Conservation (phyloP, 208 protist genomes). For the Leishmania guyanensis region DNA sequence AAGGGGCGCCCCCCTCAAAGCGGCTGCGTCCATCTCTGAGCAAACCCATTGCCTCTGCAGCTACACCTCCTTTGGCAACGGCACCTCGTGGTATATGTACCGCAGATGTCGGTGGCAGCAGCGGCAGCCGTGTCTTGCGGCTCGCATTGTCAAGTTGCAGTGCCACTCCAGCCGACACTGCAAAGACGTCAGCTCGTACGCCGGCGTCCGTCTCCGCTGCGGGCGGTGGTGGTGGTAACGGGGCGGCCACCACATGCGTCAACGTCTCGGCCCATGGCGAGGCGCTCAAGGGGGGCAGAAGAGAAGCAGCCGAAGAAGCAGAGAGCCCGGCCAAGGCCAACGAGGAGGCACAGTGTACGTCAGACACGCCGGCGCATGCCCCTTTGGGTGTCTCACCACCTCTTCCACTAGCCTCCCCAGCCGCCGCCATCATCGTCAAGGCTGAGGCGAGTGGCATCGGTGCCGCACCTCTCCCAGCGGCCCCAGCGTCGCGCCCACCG, state of each 20-base stretch:
- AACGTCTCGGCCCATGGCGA: background rate
- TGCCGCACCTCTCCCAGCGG: background rate
- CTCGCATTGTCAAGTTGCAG: background rate
- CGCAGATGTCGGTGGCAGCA: background rate
- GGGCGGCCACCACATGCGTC: background rate
- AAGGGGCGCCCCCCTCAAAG: constrained; percentile 18
- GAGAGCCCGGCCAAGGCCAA: background rate
- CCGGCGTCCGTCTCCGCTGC: background rate
- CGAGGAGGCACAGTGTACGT: background rate
- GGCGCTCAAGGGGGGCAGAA: background rate
- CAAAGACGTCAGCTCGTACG: background rate
- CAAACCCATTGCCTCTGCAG: background rate
- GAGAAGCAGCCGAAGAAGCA: background rate
- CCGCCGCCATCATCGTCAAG: background rate
- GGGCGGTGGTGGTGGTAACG: background rate
- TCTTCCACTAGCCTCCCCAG: background rate
- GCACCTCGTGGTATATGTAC: background rate
- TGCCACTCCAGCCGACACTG: background rate
- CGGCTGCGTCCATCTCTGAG: constrained; percentile 22
- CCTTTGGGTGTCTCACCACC: background rate
- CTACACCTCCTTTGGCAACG: background rate
- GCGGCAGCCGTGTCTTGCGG: constrained; percentile 1
- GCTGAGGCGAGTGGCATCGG: background rate
- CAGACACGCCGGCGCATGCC: background rate
- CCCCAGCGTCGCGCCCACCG: background rate